phyloP scores from a whole-genome alignment of 148 eudicot genomes.

The Heliamphora exappendiculata region DNA sequence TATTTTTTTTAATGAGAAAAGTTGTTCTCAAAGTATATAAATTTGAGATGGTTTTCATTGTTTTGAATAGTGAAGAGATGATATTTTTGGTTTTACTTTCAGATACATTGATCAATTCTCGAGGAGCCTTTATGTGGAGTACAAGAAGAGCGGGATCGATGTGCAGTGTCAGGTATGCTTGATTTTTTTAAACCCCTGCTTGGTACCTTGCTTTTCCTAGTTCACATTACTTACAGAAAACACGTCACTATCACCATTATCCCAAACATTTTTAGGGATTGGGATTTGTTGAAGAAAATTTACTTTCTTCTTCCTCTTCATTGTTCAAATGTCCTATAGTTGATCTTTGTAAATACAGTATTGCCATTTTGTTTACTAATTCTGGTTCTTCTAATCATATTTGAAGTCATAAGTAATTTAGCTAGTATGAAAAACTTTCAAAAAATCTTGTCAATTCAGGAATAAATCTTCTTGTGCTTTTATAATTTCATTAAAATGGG shows the following conservation, averaged over 20 bases:
- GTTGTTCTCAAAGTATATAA: neutral
- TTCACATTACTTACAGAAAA: neutral
- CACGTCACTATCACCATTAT: neutral
- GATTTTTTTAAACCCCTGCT: neutral
- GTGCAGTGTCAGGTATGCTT: constrained; percentile 71
- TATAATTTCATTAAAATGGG: neutral
- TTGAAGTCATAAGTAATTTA: neutral
- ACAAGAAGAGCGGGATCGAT: constrained; percentile 63
- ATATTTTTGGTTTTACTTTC: constrained; percentile 9
- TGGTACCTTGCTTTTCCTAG: neutral
- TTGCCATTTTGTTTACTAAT: neutral
- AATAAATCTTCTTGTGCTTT: neutral
- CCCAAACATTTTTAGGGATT: neutral
- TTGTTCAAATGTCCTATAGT: neutral
- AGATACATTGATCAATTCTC: constrained; percentile 73
- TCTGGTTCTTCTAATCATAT: constrained; percentile 1
- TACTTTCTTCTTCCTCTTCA: neutral
- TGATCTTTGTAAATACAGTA: neutral
- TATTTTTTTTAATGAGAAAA: neutral
- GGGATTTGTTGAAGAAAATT: neutral
- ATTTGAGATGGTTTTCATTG: neutral
- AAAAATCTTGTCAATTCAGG: neutral
- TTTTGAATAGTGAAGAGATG: neutral
- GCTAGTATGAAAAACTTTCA: neutral
- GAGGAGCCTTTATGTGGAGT: constrained; percentile 59